Evolutionary conservation across 2,329 filamentous ascomycete genomes (phyloP).

Genomic region (Ophiosphaerella herpotricha): DNA sequence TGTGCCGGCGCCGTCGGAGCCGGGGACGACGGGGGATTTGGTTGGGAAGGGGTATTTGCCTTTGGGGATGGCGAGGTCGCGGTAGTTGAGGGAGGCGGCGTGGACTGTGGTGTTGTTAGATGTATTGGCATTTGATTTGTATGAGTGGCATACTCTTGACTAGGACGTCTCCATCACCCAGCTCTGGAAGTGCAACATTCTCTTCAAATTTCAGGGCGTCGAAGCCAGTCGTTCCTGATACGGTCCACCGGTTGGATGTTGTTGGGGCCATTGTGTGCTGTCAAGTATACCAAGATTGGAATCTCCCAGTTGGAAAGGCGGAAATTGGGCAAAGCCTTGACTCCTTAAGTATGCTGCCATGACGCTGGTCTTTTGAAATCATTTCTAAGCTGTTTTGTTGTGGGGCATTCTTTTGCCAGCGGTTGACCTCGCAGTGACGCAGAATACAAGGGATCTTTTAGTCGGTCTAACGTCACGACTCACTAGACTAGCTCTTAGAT

Average conservation of each 20-base stretch:
- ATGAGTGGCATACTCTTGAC: conserved; percentile 58
- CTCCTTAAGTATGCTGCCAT: neutral
- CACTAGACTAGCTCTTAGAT: neutral
- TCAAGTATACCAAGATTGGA: neutral
- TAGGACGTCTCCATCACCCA: conserved; percentile 73
- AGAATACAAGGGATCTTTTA: conserved; percentile 11
- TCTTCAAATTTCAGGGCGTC: conserved; percentile 63
- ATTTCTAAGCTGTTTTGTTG: conserved; percentile 11
- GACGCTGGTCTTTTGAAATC: conserved; percentile 12
- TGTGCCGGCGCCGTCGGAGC: conserved; percentile 58
- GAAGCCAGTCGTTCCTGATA: conserved; percentile 62
- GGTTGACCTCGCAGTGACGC: conserved; percentile 23
- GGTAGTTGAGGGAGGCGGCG: conserved; percentile 55
- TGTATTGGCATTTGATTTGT: neutral
- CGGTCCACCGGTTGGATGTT: conserved; percentile 62
- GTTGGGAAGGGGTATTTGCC: conserved; percentile 53
- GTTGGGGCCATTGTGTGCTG: conserved; percentile 44
- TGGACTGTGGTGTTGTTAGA: conserved; percentile 45
- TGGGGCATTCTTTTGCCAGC: conserved; percentile 10
- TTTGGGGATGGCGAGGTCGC: conserved; percentile 55
- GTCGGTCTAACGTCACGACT: conserved; percentile 1
- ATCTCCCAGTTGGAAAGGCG: neutral
- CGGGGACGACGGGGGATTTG: conserved; percentile 49
- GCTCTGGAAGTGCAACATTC: conserved; percentile 58
- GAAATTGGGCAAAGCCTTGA: neutral